Base-by-base conservation (phyloP, 805 yeast species). In the Candida qinlingensis region DNA sequence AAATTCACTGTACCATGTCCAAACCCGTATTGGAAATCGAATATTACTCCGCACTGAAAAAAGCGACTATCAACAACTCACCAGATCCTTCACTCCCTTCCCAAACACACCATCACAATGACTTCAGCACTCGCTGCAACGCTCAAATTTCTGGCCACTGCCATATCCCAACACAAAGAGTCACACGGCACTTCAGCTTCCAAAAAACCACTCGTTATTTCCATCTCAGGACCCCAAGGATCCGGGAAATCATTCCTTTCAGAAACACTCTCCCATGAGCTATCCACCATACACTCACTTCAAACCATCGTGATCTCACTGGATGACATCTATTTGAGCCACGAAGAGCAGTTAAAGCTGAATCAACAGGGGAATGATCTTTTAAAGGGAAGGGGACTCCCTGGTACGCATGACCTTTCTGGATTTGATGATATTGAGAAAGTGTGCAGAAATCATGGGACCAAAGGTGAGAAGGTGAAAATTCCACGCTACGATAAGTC, bases 371-470 rank as follows among this genome's bases (percentile, higher is more conserved):
- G 66, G 11, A 87, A 87, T 60, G 62, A 66, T 35, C 67, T 92
- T 42, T 59, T 88, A 13, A 76, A 73, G 50, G 96, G 96, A 3
- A 70, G 98, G 28, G 98, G 98, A 0, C 72, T 87, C 12, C 98
- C 98, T 0, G 97, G 97, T 0, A 92, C 98, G 0, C 99, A 92
- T 63, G 97, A 92, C 34, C 34, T 31, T 8, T 60, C 59, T 87
- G 33, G 55, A 48, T 11, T 29, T 48, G 41, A 29, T 43, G 26
- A 19, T 30, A 37, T 47, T 26, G 31, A 44, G 29, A 43, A 13
- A 11, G 27, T 44, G 10, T 19, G 41, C 54, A 29, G 58, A 71
- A 39, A 55, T 57, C 29, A 45, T 53, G 39, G 13, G 2, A 33
- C 36, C 10, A 61, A 59, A 41, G 60, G 67, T 8, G 43, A 52